Evolutionary conservation across 176 grass and related monocot species (phyloP), one percentile per base, ranked within the genome.

Genomic region (Carex parvula): DNA sequence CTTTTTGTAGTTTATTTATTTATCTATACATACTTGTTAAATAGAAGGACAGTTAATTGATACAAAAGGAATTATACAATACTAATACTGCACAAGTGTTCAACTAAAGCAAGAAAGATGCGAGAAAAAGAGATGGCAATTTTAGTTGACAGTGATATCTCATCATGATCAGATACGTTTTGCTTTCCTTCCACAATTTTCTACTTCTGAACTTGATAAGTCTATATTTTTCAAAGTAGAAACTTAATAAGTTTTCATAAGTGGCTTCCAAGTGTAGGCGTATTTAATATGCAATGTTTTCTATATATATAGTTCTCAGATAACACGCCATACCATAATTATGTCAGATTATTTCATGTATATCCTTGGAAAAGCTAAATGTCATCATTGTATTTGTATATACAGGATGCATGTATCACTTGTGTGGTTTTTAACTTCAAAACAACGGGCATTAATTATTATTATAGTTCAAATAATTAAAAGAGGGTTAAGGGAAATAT

Each of bases 71-170:
- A 15, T 65, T 65, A 11, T 32, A 41, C n/a, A 42, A 26, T 6
- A 15, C 70, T 74, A 74, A 52, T 74, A 52, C 8, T 52, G 11
- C 4, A 75, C 20, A 29, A 75, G 10, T 52, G n/a, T 74, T 26
- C 4, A 52, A 24, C n/a, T 74, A 52, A 24, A 74, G 41, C 42
- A 32, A 56, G 50, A 56, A 56, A 56, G 72, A 56, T 56, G 21
- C 1, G 2, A 55, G 50, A 46, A 29, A 77, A 56, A 55, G 48
- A 55, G 4, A 1, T 53, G 0, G 48, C 48, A 30, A 29, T 55
- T 76, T 78, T 78, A 35, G 17, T 77, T 77, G 48, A 75, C 37
- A 75, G 17, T 76, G 46, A 75, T 16, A 76, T 32, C 50, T 77
- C 44, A 77, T 77, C 73, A 77, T 77, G 50, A 57, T 78, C 15